phyloP scores from a whole-genome alignment of 164 flowering plant species.

The Protea cynaroides region DNA sequence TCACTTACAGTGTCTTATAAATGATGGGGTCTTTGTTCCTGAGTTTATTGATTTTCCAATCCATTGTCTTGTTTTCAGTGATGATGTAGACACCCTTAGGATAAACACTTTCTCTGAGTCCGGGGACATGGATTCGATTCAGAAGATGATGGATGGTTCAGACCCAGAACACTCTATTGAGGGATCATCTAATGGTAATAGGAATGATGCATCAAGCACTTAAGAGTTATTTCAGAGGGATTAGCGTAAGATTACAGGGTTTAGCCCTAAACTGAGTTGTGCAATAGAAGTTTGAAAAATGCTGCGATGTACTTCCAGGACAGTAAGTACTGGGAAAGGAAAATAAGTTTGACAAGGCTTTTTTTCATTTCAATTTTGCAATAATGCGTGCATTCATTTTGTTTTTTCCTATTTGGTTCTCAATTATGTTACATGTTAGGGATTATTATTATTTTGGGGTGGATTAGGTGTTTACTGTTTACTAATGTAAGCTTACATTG shows the following conservation, averaged over 20 bases:
- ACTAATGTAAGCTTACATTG: no score
- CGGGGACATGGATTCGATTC: slow-evolving; percentile 78
- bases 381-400: no score
- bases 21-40: background rate
- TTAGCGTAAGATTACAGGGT: background rate
- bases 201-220: slow-evolving; percentile 1
- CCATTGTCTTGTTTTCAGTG: slow-evolving; percentile 39
- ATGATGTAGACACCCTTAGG: slow-evolving; percentile 83
- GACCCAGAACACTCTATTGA: slow-evolving; percentile 40
- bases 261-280: background rate
- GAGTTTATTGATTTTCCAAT: background rate
- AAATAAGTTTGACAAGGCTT: no score
- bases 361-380: no score
- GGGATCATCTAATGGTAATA: slow-evolving; percentile 17
- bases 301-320: no score
- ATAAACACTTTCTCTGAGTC: slow-evolving; percentile 58
- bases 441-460: no score
- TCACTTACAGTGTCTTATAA: background rate
- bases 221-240: background rate
- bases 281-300: background rate
- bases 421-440: no score
- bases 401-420: no score
- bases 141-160: slow-evolving; percentile 60
- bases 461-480: no score
- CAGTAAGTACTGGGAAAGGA: no score